Evolutionary conservation across 352 stramenopile genomes (phyloP), one percentile per base, ranked within the genome.

Genomic region (Lagenidium sp.): DNA sequence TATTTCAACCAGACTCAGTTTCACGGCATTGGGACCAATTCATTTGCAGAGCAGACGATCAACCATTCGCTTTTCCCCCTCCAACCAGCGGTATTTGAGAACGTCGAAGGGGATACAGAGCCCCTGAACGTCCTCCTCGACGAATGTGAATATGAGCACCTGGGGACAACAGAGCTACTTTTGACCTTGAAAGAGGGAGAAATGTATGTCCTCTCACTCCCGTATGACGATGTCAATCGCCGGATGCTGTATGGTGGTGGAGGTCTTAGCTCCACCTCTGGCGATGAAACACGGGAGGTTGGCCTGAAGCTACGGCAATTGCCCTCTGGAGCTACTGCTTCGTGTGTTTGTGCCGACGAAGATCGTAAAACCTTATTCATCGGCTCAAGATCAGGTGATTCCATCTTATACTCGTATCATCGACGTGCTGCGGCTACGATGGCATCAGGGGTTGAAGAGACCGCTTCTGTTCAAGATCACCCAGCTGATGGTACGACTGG

Each of bases 1-100:
- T 94, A 94, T 42, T 94, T 87, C 46, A 94, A 94, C 53, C 81
- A 94, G 49, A 94, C 80, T 4, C 76, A 89, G 60, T 91, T 90
- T 50, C 63, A 86, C 38, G 81, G 81, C 1, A 45, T 87, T 11
- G 70, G 72, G 0, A 78, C 71, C 4, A 94, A 84, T 26, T 44
- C 71, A 5, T 89, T 91, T 51, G 78, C 81, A 0, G 63, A 57
- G 12, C 79, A 85, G 39, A 90, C 77, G 2, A 74, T 91, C 30
- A 88, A 85, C 47, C 65, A 80, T 19, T 48, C 69, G 2, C 66
- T 85, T 0, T 89, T 85, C 23, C 72, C 78, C 4, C 61, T 89
- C 7, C 57, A 78, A 29, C 63, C 82, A 7, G 60, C 78, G 6
- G 29, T 85, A 10, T 87, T 81, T 36, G 69, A 87, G 39, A 84